Base-by-base conservation (phyloP, 805 yeast species). In the Monosporozyma solicola region DNA sequence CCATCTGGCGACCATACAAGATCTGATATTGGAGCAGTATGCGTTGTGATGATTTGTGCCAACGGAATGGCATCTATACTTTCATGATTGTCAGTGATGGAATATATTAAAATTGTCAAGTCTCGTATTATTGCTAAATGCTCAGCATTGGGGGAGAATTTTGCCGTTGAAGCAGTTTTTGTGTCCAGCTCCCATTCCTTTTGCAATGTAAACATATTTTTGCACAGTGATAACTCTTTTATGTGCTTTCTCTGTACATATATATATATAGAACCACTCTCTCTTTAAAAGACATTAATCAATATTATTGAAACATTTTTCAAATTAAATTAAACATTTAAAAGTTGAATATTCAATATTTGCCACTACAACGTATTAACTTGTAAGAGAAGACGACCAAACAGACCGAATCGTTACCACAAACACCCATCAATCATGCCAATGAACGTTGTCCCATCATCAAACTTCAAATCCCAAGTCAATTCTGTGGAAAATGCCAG, bases 1-100 rank as follows among this genome's bases (percentile, higher is more conserved):
- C 85, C 77, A 64, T 86, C 84, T 2, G 92, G 91, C 1, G 91
- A 80, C 82, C 90, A 92, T 39, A 80, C 78, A 0, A 94, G 60
- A 55, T 84, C 90, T 13, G 91, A 84, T 2, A 92, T 74, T 1
- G 96, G 94, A 29, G 69, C 74, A 1, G 79, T 66, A 64, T 92
- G 70, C 3, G 58, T 39, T 2, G 69, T 66, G 2, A 37, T 29
- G 10, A 22, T 22, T 27, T 33, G 22, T 13, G 41, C 11, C 6
- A 16, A 15, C 3, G 72, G 59, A 6, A 60, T 55, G 2, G 77
- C 78, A 15, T 58, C 65, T 2, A 66, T 62, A 4, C 76, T 59
- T 51, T 78, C 76, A 80, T 85, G 84, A 6, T 88, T 66, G 39
- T 77, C 75, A 45, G 87, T 76, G 2, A 82, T 73, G 49, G 75